A percentile compares a stretch with the other conserved stretches of the same genome.
Conservation (phyloP, 352 stramenopile genomes). For the Globisporangium megalacanthum region DNA sequence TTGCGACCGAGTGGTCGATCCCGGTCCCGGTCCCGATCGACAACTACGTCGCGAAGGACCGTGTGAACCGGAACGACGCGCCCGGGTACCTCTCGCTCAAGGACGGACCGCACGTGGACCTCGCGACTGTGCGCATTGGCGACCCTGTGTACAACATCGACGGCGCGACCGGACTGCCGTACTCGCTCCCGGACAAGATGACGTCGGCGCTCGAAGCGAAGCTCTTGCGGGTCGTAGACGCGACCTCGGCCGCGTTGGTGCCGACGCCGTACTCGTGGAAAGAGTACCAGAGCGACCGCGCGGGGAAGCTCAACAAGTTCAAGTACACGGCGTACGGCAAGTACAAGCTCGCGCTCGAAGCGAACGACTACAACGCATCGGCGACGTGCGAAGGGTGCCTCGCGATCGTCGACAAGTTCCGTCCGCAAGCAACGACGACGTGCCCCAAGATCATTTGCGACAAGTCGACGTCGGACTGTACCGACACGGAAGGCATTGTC, state of each 20-base stretch:
- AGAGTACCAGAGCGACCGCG: constrained; percentile 34
- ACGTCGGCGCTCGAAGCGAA: background rate
- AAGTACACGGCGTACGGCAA: constrained; percentile 39
- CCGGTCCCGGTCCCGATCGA: constrained; percentile 39
- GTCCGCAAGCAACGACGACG: constrained; percentile 18
- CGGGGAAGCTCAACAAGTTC: constrained; percentile 30
- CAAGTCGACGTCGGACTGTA: constrained; percentile 3
- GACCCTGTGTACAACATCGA: constrained; percentile 7
- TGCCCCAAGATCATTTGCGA: constrained; percentile 47
- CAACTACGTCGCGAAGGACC: constrained; percentile 44
- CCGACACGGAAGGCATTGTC: constrained; percentile 2
- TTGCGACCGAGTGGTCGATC: constrained; percentile 25
- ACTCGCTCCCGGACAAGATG: background rate
- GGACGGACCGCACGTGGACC: constrained; percentile 5
- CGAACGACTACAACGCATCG: constrained; percentile 39
- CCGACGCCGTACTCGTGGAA: constrained; percentile 28
- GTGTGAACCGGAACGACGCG: constrained; percentile 19
- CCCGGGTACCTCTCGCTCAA: background rate
- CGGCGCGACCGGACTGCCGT: background rate
- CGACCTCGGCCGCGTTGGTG: too few species aligned
- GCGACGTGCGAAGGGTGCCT: constrained; percentile 44
- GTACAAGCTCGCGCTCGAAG: constrained; percentile 39
- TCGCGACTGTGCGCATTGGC: background rate
- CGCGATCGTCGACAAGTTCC: constrained; percentile 43
- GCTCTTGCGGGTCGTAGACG: background rate